Evolutionary conservation across 768 basidiomycete species (phyloP).

Genomic region (Rhizopogon roseolus): DNA sequence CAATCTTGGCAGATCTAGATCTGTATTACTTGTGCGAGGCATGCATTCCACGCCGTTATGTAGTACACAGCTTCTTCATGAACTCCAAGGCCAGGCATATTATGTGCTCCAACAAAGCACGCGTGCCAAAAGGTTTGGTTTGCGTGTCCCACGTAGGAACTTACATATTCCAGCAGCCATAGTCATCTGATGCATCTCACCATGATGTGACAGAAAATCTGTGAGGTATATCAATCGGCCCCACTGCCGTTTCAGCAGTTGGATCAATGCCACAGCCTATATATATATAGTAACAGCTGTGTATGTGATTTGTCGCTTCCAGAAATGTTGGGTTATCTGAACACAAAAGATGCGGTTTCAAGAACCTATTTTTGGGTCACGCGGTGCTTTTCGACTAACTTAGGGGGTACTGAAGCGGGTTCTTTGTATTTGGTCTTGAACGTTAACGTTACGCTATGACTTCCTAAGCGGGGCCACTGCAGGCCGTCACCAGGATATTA

Average conservation of each 20-base stretch:
- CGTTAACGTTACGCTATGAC: not conserved
- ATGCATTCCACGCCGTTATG: not conserved
- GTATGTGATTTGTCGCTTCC: not conserved
- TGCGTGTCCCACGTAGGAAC: not conserved
- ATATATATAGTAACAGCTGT: not conserved
- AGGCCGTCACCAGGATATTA: no score
- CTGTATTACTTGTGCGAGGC: conserved; percentile 2
- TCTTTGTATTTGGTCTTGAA: not conserved
- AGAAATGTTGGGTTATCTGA: no score
- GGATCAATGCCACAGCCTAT: not conserved
- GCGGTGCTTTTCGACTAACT: not conserved
- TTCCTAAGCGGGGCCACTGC: not conserved
- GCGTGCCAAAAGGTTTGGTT: not conserved
- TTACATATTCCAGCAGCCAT: not conserved
- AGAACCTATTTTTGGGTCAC: not conserved
- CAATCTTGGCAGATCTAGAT: not conserved
- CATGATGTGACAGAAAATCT: no score
- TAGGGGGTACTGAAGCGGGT: not conserved
- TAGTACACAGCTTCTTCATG: conserved; percentile 1
- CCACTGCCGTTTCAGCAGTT: not conserved
- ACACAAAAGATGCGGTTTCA: no score
- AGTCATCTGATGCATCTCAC: not conserved
- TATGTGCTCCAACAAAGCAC: not conserved
- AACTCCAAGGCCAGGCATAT: conserved; percentile 1
- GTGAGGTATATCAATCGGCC: no score